Conservation (phyloP, 1,284 basidiomycete species). For the Sphaerobolus stellatus region DNA sequence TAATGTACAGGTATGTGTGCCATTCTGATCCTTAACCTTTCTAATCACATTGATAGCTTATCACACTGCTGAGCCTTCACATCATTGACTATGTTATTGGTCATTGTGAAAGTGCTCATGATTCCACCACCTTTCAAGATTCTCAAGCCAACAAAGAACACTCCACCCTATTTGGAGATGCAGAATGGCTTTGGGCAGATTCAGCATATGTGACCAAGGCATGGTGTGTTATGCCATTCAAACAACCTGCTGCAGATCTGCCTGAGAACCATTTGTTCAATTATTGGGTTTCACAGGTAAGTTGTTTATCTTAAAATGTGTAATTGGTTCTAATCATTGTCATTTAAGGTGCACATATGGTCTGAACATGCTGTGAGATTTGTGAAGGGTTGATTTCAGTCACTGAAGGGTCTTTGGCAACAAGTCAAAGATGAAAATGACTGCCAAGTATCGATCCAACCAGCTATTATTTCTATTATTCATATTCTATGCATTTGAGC, state of each 20-base stretch:
- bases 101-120: constrained; percentile 18
- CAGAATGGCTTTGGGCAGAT: constrained; percentile 1
- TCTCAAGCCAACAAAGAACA: constrained; percentile 12
- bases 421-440: not conserved
- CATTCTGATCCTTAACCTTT: not conserved
- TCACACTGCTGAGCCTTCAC: not conserved
- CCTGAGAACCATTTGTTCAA: no score
- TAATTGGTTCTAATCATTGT: not conserved
- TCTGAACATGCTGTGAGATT: not conserved
- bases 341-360: not conserved
- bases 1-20: not conserved
- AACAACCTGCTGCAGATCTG: no score
- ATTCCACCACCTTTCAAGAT: constrained; percentile 16
- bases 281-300: not conserved
- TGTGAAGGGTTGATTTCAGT: not conserved
- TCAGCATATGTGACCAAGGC: constrained; percentile 1
- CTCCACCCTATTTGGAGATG: not conserved
- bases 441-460: no score
- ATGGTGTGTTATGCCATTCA: constrained; percentile 19
- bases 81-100: not conserved
- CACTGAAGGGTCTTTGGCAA: no score
- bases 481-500: no score
- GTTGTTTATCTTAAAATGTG: not conserved
- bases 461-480: no score
- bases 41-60: not conserved